These are phyloP conservation scores for Globisporangium uncinulatum DNA, from an alignment of 352 stramenopile species.

Conservation along the genomic window DNA sequence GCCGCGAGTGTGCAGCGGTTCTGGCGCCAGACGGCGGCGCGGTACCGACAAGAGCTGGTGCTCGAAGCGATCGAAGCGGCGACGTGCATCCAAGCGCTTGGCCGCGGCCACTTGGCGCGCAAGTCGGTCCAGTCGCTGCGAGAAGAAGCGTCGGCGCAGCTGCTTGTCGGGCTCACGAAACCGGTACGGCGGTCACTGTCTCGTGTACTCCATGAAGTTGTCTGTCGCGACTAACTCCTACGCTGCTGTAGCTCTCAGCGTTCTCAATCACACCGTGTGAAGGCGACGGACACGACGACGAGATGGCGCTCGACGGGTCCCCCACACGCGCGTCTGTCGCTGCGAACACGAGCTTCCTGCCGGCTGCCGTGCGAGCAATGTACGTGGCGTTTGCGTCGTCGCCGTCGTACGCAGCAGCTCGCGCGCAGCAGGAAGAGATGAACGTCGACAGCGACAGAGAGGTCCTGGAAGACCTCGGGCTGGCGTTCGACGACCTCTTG, in stretches of 20 bases:
- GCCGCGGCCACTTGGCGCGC: constrained; percentile 44
- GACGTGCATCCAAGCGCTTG: constrained; percentile 65
- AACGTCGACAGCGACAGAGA: constrained; percentile 7
- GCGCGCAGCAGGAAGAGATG: not conserved
- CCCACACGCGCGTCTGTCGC: not conserved
- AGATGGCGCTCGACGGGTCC: constrained; percentile 2
- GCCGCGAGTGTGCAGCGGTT: constrained; percentile 43
- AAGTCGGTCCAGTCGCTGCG: constrained; percentile 43
- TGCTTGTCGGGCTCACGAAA: constrained; percentile 8
- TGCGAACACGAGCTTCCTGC: constrained; percentile 42
- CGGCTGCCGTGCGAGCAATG: constrained; percentile 26
- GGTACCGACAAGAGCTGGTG: constrained; percentile 12
- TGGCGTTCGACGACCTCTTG: constrained; percentile 40
- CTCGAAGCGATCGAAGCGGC: constrained; percentile 48
- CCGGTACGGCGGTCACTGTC: constrained; percentile 3
- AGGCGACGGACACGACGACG: constrained; percentile 11
- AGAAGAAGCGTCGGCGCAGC: constrained; percentile 19
- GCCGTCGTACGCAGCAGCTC: constrained; percentile 1
- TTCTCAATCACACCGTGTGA: constrained; percentile 12
- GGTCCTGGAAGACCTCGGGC: constrained; percentile 23
- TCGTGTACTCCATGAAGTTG: not conserved
- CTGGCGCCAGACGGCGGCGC: constrained; percentile 24
- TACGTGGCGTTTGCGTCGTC: constrained; percentile 17
- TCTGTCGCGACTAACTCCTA: not conserved
- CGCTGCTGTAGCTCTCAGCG: not conserved